Conservation (phyloP, 1,139 yeast genomes). For the Geotrichum bryndzae region DNA sequence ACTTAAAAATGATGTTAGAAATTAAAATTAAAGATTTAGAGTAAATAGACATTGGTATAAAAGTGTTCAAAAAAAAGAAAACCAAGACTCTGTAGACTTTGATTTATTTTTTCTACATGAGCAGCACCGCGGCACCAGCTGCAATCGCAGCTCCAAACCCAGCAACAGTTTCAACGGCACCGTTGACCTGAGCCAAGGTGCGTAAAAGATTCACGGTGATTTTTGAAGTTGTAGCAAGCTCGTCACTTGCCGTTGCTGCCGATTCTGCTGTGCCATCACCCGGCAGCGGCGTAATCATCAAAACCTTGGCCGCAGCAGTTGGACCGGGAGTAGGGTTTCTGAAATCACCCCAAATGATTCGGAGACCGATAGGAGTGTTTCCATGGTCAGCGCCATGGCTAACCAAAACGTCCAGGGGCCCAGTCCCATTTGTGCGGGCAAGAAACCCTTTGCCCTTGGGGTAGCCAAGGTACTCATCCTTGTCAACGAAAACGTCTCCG, state of each 20-base stretch:
- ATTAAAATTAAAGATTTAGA: no score
- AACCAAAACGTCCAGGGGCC: background rate
- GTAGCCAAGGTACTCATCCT: background rate
- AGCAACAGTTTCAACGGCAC: background rate
- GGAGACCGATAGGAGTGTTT: background rate
- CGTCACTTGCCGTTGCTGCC: background rate
- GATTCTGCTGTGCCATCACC: background rate
- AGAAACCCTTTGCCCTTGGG: background rate
- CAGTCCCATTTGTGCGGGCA: background rate
- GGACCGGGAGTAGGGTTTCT: background rate
- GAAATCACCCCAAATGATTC: background rate
- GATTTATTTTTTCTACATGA: background rate
- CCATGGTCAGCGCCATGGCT: background rate
- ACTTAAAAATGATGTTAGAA: no score
- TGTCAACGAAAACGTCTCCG: background rate
- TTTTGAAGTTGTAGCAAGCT: background rate
- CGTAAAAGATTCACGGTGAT: background rate
- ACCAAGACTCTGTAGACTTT: background rate
- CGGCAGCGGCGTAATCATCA: background rate
- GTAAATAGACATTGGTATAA: no score
- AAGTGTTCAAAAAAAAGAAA: background rate
- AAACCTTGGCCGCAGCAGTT: background rate
- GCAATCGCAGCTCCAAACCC: conserved; percentile 6
- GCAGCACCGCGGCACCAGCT: conserved; percentile 8
- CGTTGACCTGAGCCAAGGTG: conserved; percentile 1